Evolutionary conservation across 163 green algal genomes (phyloP), one percentile per base, ranked within the genome.

Genomic region (Coccomyxa subellipsoidea): DNA sequence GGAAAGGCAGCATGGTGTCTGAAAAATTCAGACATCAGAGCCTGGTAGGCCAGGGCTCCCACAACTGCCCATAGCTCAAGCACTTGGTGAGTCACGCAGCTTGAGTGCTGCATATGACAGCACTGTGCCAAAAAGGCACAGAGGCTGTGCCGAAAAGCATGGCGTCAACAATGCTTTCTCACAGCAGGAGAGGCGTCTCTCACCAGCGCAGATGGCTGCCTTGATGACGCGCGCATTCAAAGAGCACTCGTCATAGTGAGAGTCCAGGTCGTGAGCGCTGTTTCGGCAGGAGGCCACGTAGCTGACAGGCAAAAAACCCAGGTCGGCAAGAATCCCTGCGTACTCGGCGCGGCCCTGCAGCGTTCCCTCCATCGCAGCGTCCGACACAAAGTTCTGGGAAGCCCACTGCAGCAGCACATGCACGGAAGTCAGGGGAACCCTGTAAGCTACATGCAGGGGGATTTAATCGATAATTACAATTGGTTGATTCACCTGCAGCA

Each of bases 141-240:
- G n/a, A n/a, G n/a, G n/a, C n/a, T n/a, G n/a, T n/a, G n/a, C n/a
- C n/a, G n/a, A n/a, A n/a, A n/a, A n/a, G n/a, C n/a, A n/a, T n/a
- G n/a, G n/a, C n/a, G n/a, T n/a, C n/a, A n/a, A n/a, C n/a, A n/a
- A n/a, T n/a, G n/a, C n/a, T n/a, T n/a, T n/a, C n/a, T n/a, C n/a
- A n/a, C n/a, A n/a, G n/a, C n/a, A n/a, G n/a, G n/a, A n/a, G 47
- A 29, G 47, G 47, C 18, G 12, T 75, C 71, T 54, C 34, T 40
- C n/a, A 73, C 66, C 66, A n/a, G 66, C 66, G 27, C 66, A 73
- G 6, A 73, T 78, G 10, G 35, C 72, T 23, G 37, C 94, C 85
- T 98, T 98, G 66, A 98, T 85, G 71, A 98, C 88, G 35, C 94
- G 89, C 12, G 88, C 91, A 80, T 95, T 95, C 79, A 34, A 31